Conservation (phyloP, 371 early-diverging fungal genomes). For the Haplosporangium sp. region DNA sequence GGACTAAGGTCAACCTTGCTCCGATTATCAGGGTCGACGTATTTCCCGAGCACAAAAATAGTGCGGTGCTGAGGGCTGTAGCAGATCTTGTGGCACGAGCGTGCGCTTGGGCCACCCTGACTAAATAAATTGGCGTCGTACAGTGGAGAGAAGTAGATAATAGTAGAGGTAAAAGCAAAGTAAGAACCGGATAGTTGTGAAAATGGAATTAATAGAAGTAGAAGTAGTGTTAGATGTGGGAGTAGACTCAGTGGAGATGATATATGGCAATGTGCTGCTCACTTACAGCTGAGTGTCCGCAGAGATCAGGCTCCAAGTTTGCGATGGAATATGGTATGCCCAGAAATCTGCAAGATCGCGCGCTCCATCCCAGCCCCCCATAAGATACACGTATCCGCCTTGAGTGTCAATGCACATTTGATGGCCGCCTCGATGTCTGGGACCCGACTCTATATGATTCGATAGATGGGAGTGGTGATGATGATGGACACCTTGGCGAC, state of each 20-base stretch:
- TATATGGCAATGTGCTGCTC: too few relatives aligned
- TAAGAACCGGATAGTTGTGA: background rate
- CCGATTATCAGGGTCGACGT: conserved; percentile 80
- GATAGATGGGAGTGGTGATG: conserved; percentile 41
- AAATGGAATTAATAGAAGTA: background rate
- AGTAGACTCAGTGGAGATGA: conserved; percentile 1
- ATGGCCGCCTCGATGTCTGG: conserved; percentile 91
- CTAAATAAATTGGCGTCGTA: conserved; percentile 47
- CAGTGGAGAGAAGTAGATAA: too few relatives aligned
- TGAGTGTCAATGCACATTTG: conserved; percentile 93
- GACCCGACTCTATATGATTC: conserved; percentile 47
- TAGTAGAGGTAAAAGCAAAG: background rate
- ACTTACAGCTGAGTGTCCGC: conserved; percentile 76
- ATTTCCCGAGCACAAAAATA: conserved; percentile 89
- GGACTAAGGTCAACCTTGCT: conserved; percentile 71
- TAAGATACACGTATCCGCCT: conserved; percentile 82
- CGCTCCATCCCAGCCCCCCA: conserved; percentile 97
- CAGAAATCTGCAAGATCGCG: conserved; percentile 93
- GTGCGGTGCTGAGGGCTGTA: conserved; percentile 79
- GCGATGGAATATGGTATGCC: conserved; percentile 72
- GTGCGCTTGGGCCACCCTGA: conserved; percentile 87
- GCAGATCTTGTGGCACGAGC: conserved; percentile 95
- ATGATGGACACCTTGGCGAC: conserved; percentile 33
- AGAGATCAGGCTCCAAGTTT: conserved; percentile 81
- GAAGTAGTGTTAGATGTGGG: conserved; percentile 1